These are phyloP conservation scores for Aurinia saxatilis DNA, from an alignment of 345 rosid species.

Conservation along the genomic window DNA sequence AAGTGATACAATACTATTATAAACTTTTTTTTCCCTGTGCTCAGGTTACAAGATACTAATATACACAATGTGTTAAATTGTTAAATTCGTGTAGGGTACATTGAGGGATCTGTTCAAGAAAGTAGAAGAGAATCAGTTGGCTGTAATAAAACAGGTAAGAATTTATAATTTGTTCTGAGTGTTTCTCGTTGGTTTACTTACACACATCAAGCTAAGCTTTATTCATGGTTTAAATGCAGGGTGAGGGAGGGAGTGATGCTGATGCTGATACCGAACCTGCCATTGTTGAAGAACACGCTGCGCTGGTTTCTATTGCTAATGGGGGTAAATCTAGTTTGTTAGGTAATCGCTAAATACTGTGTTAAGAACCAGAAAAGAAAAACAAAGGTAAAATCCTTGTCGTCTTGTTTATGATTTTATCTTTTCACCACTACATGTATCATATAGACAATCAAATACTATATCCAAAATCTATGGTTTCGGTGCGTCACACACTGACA, in stretches of 20 bases:
- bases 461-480: slow-evolving; percentile 19
- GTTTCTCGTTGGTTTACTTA: background rate
- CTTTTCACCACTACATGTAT: slow-evolving; percentile 20
- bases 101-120: slow-evolving; percentile 30
- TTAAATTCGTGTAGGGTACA: slow-evolving; percentile 23
- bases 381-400: background rate
- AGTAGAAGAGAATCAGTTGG: slow-evolving; percentile 20
- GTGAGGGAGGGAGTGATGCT: slow-evolving; percentile 8
- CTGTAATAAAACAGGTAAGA: slow-evolving; percentile 12
- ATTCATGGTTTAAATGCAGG: slow-evolving; percentile 11
- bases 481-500: too few relatives aligned
- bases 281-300: background rate
- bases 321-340: slow-evolving; percentile 11
- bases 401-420: background rate
- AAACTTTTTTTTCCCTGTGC: background rate
- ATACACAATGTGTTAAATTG: background rate
- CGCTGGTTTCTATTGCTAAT: slow-evolving; percentile 17
- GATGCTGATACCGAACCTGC: slow-evolving; percentile 14
- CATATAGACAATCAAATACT: slow-evolving; percentile 13
- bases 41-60: background rate
- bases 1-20: background rate
- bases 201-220: background rate
- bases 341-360: slow-evolving; percentile 20
- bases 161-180: background rate
- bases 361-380: slow-evolving; percentile 1